Conservation (phyloP, 192 early-diverging fungal species). For the Coemansia sp. region DNA sequence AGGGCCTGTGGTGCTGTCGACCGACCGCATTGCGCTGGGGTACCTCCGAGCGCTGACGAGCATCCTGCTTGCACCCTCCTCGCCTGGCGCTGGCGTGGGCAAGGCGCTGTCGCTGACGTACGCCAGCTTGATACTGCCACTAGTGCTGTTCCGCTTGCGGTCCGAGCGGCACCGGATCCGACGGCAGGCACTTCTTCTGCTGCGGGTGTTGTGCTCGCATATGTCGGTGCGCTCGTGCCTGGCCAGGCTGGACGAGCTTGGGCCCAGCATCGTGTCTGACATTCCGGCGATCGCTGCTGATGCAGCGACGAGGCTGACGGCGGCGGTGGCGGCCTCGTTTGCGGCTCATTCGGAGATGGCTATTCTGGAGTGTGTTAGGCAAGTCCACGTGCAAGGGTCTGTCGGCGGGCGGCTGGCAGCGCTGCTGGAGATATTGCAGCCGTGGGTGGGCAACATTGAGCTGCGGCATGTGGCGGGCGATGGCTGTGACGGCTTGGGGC, state of each 20-base stretch:
- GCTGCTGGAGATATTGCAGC: constrained; percentile 22
- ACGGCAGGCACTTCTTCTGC: constrained; percentile 42
- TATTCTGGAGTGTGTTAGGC: constrained; percentile 41
- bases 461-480: constrained; percentile 13
- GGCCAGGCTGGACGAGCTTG: constrained; percentile 36
- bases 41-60: constrained; percentile 37
- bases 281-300: constrained; percentile 39
- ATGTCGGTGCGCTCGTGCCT: constrained; percentile 20
- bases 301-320: constrained; percentile 23
- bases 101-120: constrained; percentile 24
- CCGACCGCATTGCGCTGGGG: constrained; percentile 34
- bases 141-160: constrained; percentile 42
- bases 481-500: constrained; percentile 11
- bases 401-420: constrained; percentile 1
- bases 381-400: constrained; percentile 32
- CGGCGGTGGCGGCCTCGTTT: constrained; percentile 35
- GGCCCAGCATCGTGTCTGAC: constrained; percentile 46
- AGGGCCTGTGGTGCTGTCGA: constrained; percentile 16
- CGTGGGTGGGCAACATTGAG: constrained; percentile 46
- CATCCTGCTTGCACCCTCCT: constrained; percentile 9
- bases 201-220: constrained; percentile 39
- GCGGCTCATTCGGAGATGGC: constrained; percentile 22
- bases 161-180: constrained; percentile 32
- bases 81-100: background rate
- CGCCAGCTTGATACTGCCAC: constrained; percentile 26